phyloP scores from a whole-genome alignment of 2,329 filamentous ascomycete genomes.

The Neurospora sp. region DNA sequence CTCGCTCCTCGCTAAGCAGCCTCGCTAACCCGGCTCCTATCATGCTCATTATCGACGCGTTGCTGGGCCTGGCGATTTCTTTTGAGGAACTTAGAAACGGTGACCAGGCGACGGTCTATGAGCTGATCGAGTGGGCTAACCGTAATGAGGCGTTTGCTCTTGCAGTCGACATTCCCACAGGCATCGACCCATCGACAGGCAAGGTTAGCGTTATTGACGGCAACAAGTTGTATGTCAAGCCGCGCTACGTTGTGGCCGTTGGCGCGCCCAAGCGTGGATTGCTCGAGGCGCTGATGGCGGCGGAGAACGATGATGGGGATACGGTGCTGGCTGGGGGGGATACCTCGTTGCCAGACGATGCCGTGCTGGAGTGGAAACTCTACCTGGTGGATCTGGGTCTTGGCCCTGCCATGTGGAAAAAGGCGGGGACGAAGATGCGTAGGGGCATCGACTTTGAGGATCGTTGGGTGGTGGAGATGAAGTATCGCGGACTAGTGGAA shows the following conservation, averaged over 20 bases:
- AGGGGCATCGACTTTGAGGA: slow-evolving; percentile 83
- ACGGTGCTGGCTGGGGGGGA: slow-evolving; percentile 18
- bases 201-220: slow-evolving; percentile 59
- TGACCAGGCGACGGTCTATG: slow-evolving; percentile 74
- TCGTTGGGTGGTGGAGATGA: slow-evolving; percentile 72
- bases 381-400: slow-evolving; percentile 83
- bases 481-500: slow-evolving; percentile 30
- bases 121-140: slow-evolving; percentile 90
- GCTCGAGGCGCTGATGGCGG: slow-evolving; percentile 61
- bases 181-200: slow-evolving; percentile 71
- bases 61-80: slow-evolving; percentile 75
- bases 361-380: slow-evolving; percentile 55
- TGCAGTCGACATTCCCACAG: slow-evolving; percentile 84
- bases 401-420: slow-evolving; percentile 72
- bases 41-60: slow-evolving; percentile 77
- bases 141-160: slow-evolving; percentile 73
- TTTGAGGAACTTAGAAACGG: slow-evolving; percentile 81
- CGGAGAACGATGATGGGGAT: slow-evolving; percentile 34
- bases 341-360: slow-evolving; percentile 33
- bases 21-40: slow-evolving; percentile 52
- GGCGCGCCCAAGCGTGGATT: slow-evolving; percentile 81
- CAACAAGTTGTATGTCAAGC: slow-evolving; percentile 66
- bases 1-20: slow-evolving; percentile 21
- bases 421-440: slow-evolving; percentile 69
- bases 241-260: slow-evolving; percentile 74